These are phyloP conservation scores for Cordyceps farinosa DNA, from an alignment of 2,329 filamentous ascomycete species.

Conservation along the genomic window DNA sequence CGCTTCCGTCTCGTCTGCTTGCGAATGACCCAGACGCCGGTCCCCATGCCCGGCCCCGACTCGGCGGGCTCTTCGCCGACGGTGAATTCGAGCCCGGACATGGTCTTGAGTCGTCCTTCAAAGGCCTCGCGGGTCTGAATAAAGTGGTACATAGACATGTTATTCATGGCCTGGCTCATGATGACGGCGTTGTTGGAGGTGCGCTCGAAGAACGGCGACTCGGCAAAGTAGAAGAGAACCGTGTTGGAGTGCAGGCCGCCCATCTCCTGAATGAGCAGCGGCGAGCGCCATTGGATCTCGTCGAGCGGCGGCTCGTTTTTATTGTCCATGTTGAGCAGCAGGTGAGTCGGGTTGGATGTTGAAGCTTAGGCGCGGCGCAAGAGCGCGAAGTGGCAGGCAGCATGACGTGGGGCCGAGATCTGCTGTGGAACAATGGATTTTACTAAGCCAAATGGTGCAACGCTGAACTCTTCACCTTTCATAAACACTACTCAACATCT, in stretches of 20 bases:
- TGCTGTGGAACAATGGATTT: background rate
- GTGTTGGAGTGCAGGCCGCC: slow-evolving; percentile 62
- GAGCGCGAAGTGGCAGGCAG: background rate
- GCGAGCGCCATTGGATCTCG: slow-evolving; percentile 64
- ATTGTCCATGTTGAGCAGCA: slow-evolving; percentile 37
- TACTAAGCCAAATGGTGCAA: background rate
- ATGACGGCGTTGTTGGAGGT: slow-evolving; percentile 66
- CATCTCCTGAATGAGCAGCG: slow-evolving; percentile 46
- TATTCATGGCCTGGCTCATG: slow-evolving; percentile 59
- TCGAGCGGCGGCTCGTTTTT: slow-evolving; percentile 55
- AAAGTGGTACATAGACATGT: slow-evolving; percentile 53
- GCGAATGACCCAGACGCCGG: slow-evolving; percentile 66
- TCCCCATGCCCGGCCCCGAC: slow-evolving; percentile 60
- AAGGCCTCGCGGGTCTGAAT: slow-evolving; percentile 61
- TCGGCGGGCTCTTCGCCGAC: slow-evolving; percentile 64
- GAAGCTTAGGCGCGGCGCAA: background rate
- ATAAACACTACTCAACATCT: background rate
- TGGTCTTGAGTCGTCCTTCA: slow-evolving; percentile 58
- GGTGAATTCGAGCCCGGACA: slow-evolving; percentile 65
- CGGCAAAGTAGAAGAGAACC: slow-evolving; percentile 64
- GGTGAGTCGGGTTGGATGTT: background rate
- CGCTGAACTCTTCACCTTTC: background rate
- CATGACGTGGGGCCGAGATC: slow-evolving; percentile 2
- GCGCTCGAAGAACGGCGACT: slow-evolving; percentile 64
- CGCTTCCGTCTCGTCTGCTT: slow-evolving; percentile 63